Evolutionary conservation across 768 basidiomycete genomes (phyloP), one percentile per base, ranked within the genome.

Genomic region (Podaxis sp.): DNA sequence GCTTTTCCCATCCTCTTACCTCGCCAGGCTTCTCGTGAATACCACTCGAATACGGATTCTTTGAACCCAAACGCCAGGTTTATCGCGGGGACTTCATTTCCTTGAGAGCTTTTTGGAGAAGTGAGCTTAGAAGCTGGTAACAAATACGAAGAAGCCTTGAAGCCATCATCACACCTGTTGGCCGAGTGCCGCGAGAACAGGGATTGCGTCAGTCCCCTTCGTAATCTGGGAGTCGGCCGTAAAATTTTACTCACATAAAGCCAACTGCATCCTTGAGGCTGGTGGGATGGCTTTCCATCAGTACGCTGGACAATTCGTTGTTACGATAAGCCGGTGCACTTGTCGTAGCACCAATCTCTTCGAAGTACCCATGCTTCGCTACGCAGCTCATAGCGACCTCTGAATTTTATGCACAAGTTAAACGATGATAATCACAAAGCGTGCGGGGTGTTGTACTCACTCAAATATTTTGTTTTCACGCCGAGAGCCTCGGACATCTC

Each of bases 1-100:
- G 58, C 58, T 27, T 52, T 59, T 19, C 58, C 58, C 49, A 52
- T 52, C 22, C 58, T 27, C 33, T 59, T 59, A 4, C 58, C 58
- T 37, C 58, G 49, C 58, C 58, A 59, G 11, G 47, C 58, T 25
- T 59, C 50, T 6, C 33, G 33, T 24, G 58, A 40, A 27, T 50
- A 50, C 58, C 58, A 59, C 13, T 59, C 37, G 11, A 59, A 59
- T 5, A 52, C 24, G 17, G 58, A 6, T 3, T 40, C 33, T 24
- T 59, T 38, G 25, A 59, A 59, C 22, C 58, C 58, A 25, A 51
- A 59, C 5, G 49, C 58, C 15, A 59, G 6, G 25, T 51, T 59
- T 37, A 52, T 25, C 8, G 49, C 58, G 2, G 50, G 11, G 8
- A 51, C 3, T 15, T 59, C 58, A 11, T 27, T 41, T 40, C 37